Conservation (phyloP, 2,329 filamentous ascomycete genomes). For the Blastomyces gilchristii region DNA sequence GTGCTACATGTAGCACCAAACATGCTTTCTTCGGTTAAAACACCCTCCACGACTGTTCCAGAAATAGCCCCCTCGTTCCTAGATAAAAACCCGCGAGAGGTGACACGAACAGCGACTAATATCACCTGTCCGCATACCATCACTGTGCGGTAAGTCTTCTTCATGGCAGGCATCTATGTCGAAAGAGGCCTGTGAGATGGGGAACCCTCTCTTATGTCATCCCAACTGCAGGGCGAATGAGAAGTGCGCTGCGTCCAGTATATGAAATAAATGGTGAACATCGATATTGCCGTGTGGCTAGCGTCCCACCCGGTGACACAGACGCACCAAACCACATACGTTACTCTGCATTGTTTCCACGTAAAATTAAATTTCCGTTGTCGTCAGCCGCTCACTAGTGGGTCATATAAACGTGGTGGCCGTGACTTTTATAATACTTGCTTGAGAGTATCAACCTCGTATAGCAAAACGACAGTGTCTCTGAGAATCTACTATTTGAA, state of each 20-base stretch:
- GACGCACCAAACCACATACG: neutral
- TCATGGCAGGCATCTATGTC: too few species aligned
- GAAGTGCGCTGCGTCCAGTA: slow-evolving; percentile 21
- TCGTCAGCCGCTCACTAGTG: neutral
- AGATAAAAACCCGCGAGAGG: too few species aligned
- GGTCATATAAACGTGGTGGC: neutral
- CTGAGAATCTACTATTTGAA: neutral
- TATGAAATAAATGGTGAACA: slow-evolving; percentile 27
- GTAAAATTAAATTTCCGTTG: neutral
- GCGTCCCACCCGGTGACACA: neutral
- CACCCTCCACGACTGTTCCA: neutral
- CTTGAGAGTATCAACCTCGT: neutral
- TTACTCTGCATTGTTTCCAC: neutral
- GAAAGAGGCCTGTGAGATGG: too few species aligned
- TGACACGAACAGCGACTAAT: too few species aligned
- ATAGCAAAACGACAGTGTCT: neutral
- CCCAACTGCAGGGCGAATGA: too few species aligned
- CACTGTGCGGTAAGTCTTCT: too few species aligned
- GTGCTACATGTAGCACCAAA: neutral
- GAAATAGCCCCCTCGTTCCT: too few species aligned
- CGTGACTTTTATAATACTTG: neutral
- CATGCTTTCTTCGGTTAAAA: neutral
- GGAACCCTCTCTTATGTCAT: too few species aligned
- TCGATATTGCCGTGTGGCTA: slow-evolving; percentile 2
- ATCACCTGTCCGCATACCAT: too few species aligned